Evolutionary conservation across 768 basidiomycete species (phyloP).

Genomic region (Pisolithus marmoratus): DNA sequence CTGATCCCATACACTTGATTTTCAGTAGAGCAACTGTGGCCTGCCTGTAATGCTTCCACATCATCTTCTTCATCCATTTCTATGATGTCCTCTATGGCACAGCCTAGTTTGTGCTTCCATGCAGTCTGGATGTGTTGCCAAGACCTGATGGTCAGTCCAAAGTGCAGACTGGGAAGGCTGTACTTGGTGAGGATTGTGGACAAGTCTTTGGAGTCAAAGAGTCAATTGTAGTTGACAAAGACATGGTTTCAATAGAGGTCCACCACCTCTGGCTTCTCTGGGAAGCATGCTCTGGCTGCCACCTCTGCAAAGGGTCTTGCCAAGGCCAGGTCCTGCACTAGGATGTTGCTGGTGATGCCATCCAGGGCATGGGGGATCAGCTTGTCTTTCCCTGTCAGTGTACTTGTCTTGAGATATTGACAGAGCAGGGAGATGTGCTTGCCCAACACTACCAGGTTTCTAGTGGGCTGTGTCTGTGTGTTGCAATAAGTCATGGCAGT

Average conservation of each 20-base stretch:
- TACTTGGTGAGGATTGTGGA: too few species aligned
- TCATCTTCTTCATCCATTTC: too few species aligned
- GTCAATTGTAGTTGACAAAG: too few species aligned
- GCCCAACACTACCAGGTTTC: neutral
- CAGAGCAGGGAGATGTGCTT: neutral
- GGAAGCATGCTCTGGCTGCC: neutral
- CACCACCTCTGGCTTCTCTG: too few species aligned
- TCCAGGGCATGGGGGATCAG: slow-evolving; percentile 25
- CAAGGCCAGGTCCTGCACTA: slow-evolving; percentile 23
- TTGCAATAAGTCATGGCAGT: neutral
- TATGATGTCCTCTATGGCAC: too few species aligned
- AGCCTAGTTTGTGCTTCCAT: too few species aligned
- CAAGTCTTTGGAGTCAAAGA: too few species aligned
- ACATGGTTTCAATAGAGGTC: too few species aligned
- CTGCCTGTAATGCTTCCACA: too few species aligned
- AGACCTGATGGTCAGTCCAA: too few species aligned
- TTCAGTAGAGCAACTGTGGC: neutral
- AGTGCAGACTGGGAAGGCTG: too few species aligned
- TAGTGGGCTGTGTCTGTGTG: neutral
- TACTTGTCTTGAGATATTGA: neutral
- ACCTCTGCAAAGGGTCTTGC: slow-evolving; percentile 12
- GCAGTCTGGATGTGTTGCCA: too few species aligned
- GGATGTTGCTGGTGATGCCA: slow-evolving; percentile 15
- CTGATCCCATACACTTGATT: neutral
- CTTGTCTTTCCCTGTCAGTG: slow-evolving; percentile 6